phyloP scores from a whole-genome alignment of 805 yeast genomes.

The Ogataea trehalophila region DNA sequence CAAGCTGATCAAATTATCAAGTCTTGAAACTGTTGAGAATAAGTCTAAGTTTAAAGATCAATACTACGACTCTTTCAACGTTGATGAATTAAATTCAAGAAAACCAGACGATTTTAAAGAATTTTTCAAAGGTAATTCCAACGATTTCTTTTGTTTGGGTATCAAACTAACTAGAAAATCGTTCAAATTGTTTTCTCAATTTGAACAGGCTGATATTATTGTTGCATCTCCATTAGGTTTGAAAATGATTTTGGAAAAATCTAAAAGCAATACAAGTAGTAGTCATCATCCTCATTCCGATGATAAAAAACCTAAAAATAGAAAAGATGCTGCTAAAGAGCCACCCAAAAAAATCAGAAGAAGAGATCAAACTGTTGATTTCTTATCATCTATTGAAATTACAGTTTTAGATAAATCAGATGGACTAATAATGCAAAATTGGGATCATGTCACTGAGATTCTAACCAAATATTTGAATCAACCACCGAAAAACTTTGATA shows the following conservation, averaged over 20 bases:
- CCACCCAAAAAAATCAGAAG: slow-evolving; percentile 33
- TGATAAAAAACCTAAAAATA: neutral
- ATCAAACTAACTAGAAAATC: slow-evolving; percentile 85
- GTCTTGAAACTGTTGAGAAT: slow-evolving; percentile 75
- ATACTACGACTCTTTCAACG: slow-evolving; percentile 46
- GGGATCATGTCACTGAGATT: slow-evolving; percentile 73
- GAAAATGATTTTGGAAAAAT: slow-evolving; percentile 64
- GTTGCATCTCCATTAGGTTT: slow-evolving; percentile 91
- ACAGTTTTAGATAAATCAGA: slow-evolving; percentile 78
- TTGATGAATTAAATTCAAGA: slow-evolving; percentile 30
- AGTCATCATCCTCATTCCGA: neutral
- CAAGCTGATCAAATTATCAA: slow-evolving; percentile 55
- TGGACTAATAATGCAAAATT: slow-evolving; percentile 85
- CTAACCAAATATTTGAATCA: slow-evolving; percentile 65
- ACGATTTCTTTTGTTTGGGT: slow-evolving; percentile 91
- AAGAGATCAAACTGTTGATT: slow-evolving; percentile 59
- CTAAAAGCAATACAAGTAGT: slow-evolving; percentile 20
- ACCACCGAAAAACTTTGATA: slow-evolving; percentile 67
- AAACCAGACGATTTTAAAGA: slow-evolving; percentile 84
- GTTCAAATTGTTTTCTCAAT: slow-evolving; percentile 75
- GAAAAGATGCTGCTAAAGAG: neutral
- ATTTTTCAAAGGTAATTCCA: slow-evolving; percentile 81
- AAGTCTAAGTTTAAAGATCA: slow-evolving; percentile 68
- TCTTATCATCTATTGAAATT: slow-evolving; percentile 83
- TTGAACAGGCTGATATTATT: slow-evolving; percentile 79